Base-by-base conservation (phyloP, 495 filamentous ascomycete species). In the Penicillium coprophilum region DNA sequence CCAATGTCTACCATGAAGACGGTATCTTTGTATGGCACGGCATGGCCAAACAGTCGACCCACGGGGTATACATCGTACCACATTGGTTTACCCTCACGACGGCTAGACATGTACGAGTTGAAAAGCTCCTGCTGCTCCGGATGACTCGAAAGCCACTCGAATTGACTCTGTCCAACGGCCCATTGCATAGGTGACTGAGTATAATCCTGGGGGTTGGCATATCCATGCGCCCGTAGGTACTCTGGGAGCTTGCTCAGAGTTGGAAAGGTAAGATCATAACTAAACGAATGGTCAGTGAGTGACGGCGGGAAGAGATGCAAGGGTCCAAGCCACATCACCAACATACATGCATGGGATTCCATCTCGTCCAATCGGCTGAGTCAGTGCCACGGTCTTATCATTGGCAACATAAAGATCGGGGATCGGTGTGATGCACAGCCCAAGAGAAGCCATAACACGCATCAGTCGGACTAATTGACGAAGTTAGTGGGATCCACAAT, bases 1-100 rank as follows among this genome's bases (percentile, higher is more conserved):
- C 74, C 74, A 13, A 79, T 58, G 46, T 77, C 74, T 8, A 79
- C 73, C 10, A 79, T 24, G 20, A 79, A 71, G 3, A 70, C 65
- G 0, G 68, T 65, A 2, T 74, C 68, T 7, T 61, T 55, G 12
- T 57, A 60, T n/a, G 65, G 60, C 1, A 61, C 47, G 0, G 52
- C 60, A 4, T 50, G 40, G 0, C 64, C 53, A 4, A 67, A 57
- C 7, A 73, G 44, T 24, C 64, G 57, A 17, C 65, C 57, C 13
- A 73, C 57, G 0, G 72, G 73, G 43, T 74, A 75, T 6, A 71
- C 52, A 46, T 77, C 71, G 34, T 72, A 77, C 73, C 73, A 76
- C 51, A 57, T 62, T 0, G 62, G 63, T 12, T 56, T 62, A 3
- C 74, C 74, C 28, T 69, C 55, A 13, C 73, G 60, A 6, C 73